Percentiles rank a stretch among this genome's conserved stretches.
These are phyloP conservation scores for Ceratobasidium sp. DNA, from an alignment of 1,284 basidiomycete species.

Conservation along the genomic window DNA sequence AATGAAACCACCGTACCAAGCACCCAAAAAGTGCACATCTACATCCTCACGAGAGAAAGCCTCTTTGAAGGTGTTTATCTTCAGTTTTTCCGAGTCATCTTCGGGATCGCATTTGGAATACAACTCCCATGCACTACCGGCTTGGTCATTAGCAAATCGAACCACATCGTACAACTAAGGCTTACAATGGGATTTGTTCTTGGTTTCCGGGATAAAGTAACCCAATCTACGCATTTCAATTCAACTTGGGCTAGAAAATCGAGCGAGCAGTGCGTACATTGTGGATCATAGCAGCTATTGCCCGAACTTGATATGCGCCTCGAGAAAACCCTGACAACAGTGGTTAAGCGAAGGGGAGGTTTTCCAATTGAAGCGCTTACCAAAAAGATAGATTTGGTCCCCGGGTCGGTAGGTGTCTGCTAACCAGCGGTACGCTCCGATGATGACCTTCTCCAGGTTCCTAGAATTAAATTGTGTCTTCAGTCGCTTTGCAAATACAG, in stretches of 20 bases:
- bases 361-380: constrained; percentile 13
- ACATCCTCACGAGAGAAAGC: constrained; percentile 57
- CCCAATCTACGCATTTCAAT: constrained; percentile 53
- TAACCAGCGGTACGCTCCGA: constrained; percentile 45
- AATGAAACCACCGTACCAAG: constrained; percentile 55
- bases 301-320: constrained; percentile 64
- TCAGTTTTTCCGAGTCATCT: constrained; percentile 6
- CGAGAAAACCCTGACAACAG: constrained; percentile 61
- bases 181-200: constrained; percentile 59
- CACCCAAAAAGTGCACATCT: constrained; percentile 59
- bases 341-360: no score
- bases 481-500: not conserved
- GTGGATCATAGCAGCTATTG: constrained; percentile 61
- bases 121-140: constrained; percentile 59
- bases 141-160: not conserved
- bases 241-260: not conserved
- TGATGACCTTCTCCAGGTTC: constrained; percentile 43
- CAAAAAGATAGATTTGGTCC: constrained; percentile 46
- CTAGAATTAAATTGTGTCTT: constrained; percentile 11
- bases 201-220: constrained; percentile 57
- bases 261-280: constrained; percentile 52
- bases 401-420: constrained; percentile 38
- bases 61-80: constrained; percentile 56
- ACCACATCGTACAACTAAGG: constrained; percentile 7
- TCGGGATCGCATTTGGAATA: constrained; percentile 52